These are phyloP conservation scores for Bondarzewia mesenterica DNA, from an alignment of 1,284 basidiomycete species.

Conservation along the genomic window DNA sequence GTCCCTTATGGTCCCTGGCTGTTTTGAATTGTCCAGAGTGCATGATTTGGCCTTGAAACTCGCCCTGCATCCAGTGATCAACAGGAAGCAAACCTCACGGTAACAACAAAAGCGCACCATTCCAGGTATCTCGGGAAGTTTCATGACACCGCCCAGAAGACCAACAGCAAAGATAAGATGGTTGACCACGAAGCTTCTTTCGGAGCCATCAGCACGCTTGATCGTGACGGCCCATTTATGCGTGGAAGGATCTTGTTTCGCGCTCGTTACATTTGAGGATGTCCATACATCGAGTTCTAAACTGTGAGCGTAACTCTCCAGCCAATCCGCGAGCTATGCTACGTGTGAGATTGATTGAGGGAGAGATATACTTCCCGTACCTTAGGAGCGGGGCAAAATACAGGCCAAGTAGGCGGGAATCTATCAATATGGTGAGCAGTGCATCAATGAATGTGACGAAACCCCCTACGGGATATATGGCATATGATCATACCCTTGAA, in stretches of 20 bases:
- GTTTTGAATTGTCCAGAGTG: slow-evolving; percentile 34
- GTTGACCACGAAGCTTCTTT: slow-evolving; percentile 42
- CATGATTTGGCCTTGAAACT: slow-evolving; percentile 34
- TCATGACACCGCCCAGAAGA: slow-evolving; percentile 41
- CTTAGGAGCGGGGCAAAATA: slow-evolving; percentile 49
- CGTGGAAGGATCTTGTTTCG: slow-evolving; percentile 35
- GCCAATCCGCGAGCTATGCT: slow-evolving; percentile 56
- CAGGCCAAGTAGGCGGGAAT: slow-evolving; percentile 55
- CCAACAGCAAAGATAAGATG: slow-evolving; percentile 60
- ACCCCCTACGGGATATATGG: slow-evolving; percentile 42
- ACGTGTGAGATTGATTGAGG: slow-evolving; percentile 19
- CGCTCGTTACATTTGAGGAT: slow-evolving; percentile 37
- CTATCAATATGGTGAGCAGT: slow-evolving; percentile 18
- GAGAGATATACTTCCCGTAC: slow-evolving; percentile 18
- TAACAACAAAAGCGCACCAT: slow-evolving; percentile 14
- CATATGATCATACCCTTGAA: slow-evolving; percentile 23
- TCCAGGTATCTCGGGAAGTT: slow-evolving; percentile 40
- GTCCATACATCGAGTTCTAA: slow-evolving; percentile 66
- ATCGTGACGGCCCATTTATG: slow-evolving; percentile 51
- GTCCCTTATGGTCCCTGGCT: slow-evolving; percentile 32
- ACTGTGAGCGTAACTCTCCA: slow-evolving; percentile 56
- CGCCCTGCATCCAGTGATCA: slow-evolving; percentile 20
- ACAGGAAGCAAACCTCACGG: not conserved
- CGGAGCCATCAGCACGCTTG: slow-evolving; percentile 29
- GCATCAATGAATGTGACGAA: not conserved